Conservation (phyloP, 1,284 basidiomycete genomes). For the Tilletia indica region DNA sequence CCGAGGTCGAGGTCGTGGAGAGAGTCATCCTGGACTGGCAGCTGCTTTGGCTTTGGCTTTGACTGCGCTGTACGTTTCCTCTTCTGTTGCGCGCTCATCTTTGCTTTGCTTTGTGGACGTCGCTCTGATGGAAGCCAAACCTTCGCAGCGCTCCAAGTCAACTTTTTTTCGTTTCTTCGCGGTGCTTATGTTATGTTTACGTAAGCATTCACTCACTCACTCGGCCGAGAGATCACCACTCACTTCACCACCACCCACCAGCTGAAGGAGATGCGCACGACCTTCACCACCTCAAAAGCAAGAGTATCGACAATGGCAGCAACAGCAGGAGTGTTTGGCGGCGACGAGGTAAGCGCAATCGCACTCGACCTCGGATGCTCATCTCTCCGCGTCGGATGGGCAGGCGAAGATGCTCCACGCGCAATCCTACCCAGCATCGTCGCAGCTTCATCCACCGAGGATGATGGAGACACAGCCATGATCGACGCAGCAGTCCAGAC, state of each 20-base stretch:
- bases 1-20: constrained; percentile 30
- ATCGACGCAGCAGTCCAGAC: constrained; percentile 25
- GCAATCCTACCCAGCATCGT: constrained; percentile 74
- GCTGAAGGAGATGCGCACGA: too few relatives aligned
- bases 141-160: too few relatives aligned
- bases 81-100: neutral
- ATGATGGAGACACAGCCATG: constrained; percentile 15
- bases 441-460: constrained; percentile 22
- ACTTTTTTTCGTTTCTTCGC: too few relatives aligned
- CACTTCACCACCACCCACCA: too few relatives aligned
- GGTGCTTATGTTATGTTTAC: too few relatives aligned
- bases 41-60: neutral
- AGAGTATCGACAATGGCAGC: constrained; percentile 2
- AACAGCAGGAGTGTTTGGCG: constrained; percentile 55
- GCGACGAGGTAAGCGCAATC: constrained; percentile 87
- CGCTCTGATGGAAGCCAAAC: too few relatives aligned
- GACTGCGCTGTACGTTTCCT: constrained; percentile 20
- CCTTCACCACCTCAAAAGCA: neutral
- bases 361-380: constrained; percentile 92
- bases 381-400: constrained; percentile 79
- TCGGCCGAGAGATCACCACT: too few relatives aligned
- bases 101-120: too few relatives aligned
- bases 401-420: constrained; percentile 94
- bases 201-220: too few relatives aligned
- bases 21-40: neutral